Percentiles rank a stretch among this genome's conserved stretches.
Conservation (phyloP, 2,329 filamentous ascomycete species). For the Pseudocercospora musae region DNA sequence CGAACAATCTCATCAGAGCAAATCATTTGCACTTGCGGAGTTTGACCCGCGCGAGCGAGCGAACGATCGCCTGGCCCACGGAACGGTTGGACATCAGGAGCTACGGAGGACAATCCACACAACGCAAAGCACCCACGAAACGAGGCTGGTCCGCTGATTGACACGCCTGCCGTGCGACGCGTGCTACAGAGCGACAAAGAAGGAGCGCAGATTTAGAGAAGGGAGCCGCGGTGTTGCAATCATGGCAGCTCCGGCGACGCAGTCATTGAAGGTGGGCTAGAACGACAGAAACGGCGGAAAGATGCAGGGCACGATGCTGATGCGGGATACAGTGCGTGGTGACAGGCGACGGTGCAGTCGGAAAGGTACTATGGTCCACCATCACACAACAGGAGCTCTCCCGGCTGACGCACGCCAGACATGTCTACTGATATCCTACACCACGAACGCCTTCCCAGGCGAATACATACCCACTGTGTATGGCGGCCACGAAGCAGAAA, state of each 20-base stretch:
- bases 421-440: slow-evolving; percentile 98
- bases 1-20: not conserved
- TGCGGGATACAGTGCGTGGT: slow-evolving; percentile 67
- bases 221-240: slow-evolving; percentile 5
- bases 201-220: not conserved
- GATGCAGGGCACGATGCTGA: slow-evolving; percentile 11
- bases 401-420: slow-evolving; percentile 58
- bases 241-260: slow-evolving; percentile 78
- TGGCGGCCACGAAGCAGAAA: slow-evolving; percentile 33
- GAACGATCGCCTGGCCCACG: slow-evolving; percentile 4
- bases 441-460: slow-evolving; percentile 98
- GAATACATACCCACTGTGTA: slow-evolving; percentile 99
- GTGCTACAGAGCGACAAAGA: slow-evolving; percentile 1
- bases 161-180: slow-evolving; percentile 4
- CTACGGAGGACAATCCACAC: not conserved
- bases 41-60: not conserved
- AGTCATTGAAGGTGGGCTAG: slow-evolving; percentile 76
- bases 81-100: slow-evolving; percentile 4
- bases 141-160: slow-evolving; percentile 1
- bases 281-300: not conserved
- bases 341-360: slow-evolving; percentile 97
- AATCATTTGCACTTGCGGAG: not conserved
- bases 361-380: slow-evolving; percentile 67
- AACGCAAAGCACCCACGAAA: not conserved
- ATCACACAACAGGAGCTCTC: slow-evolving; percentile 1